Evolutionary conservation across 1,284 basidiomycete species (phyloP).

Genomic region (Fomitopsis schrenkii): DNA sequence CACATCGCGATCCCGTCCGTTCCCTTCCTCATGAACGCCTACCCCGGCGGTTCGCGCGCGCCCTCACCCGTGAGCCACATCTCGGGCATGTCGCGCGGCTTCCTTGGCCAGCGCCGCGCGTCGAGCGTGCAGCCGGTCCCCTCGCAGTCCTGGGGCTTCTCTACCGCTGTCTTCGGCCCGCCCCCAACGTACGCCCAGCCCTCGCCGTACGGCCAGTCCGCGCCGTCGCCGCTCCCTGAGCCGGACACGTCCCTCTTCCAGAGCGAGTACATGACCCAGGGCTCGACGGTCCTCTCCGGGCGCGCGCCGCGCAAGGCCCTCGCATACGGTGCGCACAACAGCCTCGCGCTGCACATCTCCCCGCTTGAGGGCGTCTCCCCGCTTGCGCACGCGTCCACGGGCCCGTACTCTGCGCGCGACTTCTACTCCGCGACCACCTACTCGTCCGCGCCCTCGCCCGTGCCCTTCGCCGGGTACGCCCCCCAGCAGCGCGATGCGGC

Average conservation of each 20-base stretch:
- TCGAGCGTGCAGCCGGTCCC: conserved; percentile 33
- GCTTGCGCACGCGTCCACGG: conserved; percentile 12
- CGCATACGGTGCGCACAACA: conserved; percentile 17
- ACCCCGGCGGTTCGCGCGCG: conserved; percentile 33
- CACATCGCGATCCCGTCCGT: conserved; percentile 38
- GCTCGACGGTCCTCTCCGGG: not conserved
- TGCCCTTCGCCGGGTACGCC: not conserved
- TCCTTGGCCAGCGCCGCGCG: conserved; percentile 36
- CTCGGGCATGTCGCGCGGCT: conserved; percentile 35
- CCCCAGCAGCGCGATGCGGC: conserved; percentile 5
- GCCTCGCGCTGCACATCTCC: conserved; percentile 22
- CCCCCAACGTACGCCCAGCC: conserved; percentile 14
- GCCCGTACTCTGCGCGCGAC: conserved; percentile 8
- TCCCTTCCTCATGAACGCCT: conserved; percentile 27
- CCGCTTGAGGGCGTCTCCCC: conserved; percentile 25
- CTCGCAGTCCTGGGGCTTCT: conserved; percentile 18
- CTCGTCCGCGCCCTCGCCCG: conserved; percentile 1
- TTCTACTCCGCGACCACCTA: not conserved
- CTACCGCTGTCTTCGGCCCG: conserved; percentile 2
- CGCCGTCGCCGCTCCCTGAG: conserved; percentile 47
- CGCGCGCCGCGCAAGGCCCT: not conserved
- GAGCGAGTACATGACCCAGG: conserved; percentile 24
- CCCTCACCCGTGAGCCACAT: conserved; percentile 42
- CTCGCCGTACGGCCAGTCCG: conserved; percentile 12
- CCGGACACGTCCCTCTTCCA: conserved; percentile 50